Conservation (phyloP, 2,329 filamentous ascomycete species). For the Fusarium nisikadoi region DNA sequence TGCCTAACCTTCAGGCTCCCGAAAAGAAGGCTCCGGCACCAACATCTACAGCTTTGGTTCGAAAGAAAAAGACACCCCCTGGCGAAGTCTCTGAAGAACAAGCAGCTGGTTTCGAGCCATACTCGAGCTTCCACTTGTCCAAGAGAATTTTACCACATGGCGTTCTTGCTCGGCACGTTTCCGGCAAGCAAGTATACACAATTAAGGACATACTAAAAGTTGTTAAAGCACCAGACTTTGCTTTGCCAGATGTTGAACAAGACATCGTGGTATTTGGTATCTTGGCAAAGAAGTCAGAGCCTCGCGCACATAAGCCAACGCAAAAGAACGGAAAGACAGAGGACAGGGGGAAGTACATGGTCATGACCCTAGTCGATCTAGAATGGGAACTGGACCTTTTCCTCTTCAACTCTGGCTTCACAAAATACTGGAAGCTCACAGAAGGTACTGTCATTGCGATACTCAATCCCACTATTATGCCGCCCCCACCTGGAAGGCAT, state of each 20-base stretch:
- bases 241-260: slow-evolving; percentile 82
- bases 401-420: slow-evolving; percentile 90
- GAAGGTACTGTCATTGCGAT: slow-evolving; percentile 93
- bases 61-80: slow-evolving; percentile 31
- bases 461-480: slow-evolving; percentile 90
- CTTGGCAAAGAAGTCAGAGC: slow-evolving; percentile 87
- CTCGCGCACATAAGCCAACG: slow-evolving; percentile 67
- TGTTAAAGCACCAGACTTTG: slow-evolving; percentile 85
- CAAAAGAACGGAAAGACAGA: slow-evolving; percentile 60
- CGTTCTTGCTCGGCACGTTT: slow-evolving; percentile 80
- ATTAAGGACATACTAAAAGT: slow-evolving; percentile 83
- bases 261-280: slow-evolving; percentile 92
- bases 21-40: slow-evolving; percentile 30
- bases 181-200: slow-evolving; percentile 79
- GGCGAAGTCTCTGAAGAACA: slow-evolving; percentile 42
- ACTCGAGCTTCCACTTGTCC: slow-evolving; percentile 85
- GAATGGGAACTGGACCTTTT: slow-evolving; percentile 93
- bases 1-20: slow-evolving; percentile 46
- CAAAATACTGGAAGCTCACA: slow-evolving; percentile 92
- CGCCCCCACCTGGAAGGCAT: slow-evolving; percentile 77
- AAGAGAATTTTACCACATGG: slow-evolving; percentile 85
- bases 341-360: slow-evolving; percentile 88
- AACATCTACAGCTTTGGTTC: slow-evolving; percentile 13
- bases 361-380: slow-evolving; percentile 86
- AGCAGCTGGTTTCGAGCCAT: slow-evolving; percentile 77